These are phyloP conservation scores for Inonotus obliquus DNA, from an alignment of 1,284 basidiomycete genomes.

Conservation along the genomic window DNA sequence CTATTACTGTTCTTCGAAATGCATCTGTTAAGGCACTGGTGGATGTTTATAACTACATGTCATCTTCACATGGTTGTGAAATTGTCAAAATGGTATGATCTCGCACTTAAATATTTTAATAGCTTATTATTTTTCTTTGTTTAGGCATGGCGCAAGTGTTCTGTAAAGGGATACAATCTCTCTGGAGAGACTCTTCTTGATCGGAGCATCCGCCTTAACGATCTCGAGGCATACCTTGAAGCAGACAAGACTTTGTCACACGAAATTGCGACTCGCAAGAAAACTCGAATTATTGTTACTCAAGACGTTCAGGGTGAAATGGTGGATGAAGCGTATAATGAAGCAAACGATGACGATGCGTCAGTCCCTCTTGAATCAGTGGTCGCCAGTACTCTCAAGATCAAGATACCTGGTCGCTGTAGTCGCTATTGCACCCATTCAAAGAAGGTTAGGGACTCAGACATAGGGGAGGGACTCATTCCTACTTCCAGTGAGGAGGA, in stretches of 20 bases:
- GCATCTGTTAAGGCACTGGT: conserved; percentile 23
- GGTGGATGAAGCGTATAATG: background rate
- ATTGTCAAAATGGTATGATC: background rate
- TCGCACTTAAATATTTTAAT: background rate
- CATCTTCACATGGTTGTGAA: background rate
- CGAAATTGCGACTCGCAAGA: background rate
- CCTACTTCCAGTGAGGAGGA: too few relatives aligned
- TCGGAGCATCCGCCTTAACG: background rate
- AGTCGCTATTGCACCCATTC: background rate
- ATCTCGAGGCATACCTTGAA: background rate
- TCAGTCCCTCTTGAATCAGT: background rate
- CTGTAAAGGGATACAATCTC: background rate
- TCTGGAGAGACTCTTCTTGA: background rate
- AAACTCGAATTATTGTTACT: background rate
- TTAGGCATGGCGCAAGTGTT: conserved; percentile 1
- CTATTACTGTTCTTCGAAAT: conserved; percentile 16
- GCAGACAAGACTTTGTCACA: background rate
- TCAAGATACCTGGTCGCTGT: background rate
- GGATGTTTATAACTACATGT: conserved; percentile 11
- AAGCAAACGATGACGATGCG: background rate
- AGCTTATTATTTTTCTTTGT: background rate
- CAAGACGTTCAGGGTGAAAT: background rate
- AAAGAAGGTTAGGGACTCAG: background rate
- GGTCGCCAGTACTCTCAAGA: background rate
- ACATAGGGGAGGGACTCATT: too few relatives aligned